A percentile compares a stretch with the other conserved stretches of the same genome.
Evolutionary conservation across 2,329 filamentous ascomycete species (phyloP).

Genomic region (Cercospora sp.): DNA sequence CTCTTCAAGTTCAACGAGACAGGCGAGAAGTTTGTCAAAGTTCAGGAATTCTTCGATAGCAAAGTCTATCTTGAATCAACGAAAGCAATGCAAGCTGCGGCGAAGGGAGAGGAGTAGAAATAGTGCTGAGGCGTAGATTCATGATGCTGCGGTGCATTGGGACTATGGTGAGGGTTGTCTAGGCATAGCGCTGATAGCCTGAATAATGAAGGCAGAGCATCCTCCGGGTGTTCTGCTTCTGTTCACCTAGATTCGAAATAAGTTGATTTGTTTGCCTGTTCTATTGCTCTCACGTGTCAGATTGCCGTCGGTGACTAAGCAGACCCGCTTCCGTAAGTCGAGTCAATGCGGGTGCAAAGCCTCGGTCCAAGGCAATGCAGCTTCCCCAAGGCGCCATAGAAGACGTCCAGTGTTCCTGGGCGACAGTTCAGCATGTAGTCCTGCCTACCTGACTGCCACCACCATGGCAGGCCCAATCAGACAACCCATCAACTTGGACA

Average conservation of each 20-base stretch:
- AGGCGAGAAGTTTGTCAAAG: neutral
- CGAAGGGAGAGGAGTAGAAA: neutral
- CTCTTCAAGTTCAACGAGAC: neutral
- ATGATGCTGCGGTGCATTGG: neutral
- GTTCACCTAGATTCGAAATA: neutral
- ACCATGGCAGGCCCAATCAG: conserved; percentile 81
- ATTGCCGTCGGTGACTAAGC: conserved; percentile 1
- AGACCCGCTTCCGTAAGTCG: neutral
- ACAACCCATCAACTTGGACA: conserved; percentile 81
- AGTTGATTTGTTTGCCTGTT: neutral
- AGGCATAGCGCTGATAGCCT: neutral
- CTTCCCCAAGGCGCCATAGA: conserved; percentile 3
- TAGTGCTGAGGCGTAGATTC: neutral
- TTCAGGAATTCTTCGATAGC: neutral
- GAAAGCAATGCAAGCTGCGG: neutral
- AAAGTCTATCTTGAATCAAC: neutral
- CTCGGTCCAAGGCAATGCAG: conserved; percentile 10
- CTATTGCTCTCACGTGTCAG: neutral
- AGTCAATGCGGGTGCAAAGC: conserved; percentile 6
- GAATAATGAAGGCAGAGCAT: neutral
- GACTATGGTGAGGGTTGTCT: neutral
- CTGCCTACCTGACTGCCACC: neutral
- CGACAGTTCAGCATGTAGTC: conserved; percentile 2
- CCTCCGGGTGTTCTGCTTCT: neutral
- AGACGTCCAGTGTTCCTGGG: neutral